Evolutionary conservation across 2,329 filamentous ascomycete species (phyloP).

Genomic region (Epicoccum sorghinum): DNA sequence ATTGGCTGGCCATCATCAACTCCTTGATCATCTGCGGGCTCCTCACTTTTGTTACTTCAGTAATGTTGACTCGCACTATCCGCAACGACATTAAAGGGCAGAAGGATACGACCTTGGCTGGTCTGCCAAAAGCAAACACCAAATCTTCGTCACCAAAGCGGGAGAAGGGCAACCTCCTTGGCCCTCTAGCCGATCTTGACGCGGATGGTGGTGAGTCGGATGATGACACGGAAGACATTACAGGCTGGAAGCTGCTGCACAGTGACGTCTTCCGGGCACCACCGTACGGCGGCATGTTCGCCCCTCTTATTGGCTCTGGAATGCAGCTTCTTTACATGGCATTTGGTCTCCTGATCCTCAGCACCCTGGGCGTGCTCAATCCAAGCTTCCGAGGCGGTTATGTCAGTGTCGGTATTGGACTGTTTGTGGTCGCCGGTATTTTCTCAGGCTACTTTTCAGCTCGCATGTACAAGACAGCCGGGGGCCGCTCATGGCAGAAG

Average conservation of each 20-base stretch:
- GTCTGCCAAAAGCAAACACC: slow-evolving; percentile 35
- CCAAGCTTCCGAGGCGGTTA: slow-evolving; percentile 91
- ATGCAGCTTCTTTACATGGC: slow-evolving; percentile 87
- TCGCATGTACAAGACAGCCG: slow-evolving; percentile 82
- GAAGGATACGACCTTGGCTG: slow-evolving; percentile 61
- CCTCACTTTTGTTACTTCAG: slow-evolving; percentile 77
- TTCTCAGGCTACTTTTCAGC: slow-evolving; percentile 90
- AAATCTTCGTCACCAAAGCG: slow-evolving; percentile 50
- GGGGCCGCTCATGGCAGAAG: slow-evolving; percentile 73
- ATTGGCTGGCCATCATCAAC: slow-evolving; percentile 89
- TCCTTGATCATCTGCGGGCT: slow-evolving; percentile 82
- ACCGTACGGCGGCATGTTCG: slow-evolving; percentile 71
- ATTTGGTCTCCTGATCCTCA: slow-evolving; percentile 71
- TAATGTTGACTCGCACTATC: slow-evolving; percentile 80
- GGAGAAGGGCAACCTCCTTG: slow-evolving; percentile 65
- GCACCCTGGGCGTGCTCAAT: slow-evolving; percentile 78
- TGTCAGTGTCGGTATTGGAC: slow-evolving; percentile 79
- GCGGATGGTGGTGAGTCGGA: slow-evolving; percentile 65
- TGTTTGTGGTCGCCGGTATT: slow-evolving; percentile 82
- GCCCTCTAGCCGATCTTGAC: slow-evolving; percentile 64
- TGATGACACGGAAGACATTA: slow-evolving; percentile 78
- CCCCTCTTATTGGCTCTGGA: slow-evolving; percentile 82
- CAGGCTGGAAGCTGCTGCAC: slow-evolving; percentile 87
- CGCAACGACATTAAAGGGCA: slow-evolving; percentile 78
- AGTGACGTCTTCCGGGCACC: slow-evolving; percentile 86